Base-by-base conservation (phyloP, 2,329 filamentous ascomycete genomes). In the Colletotrichum camelliae region DNA sequence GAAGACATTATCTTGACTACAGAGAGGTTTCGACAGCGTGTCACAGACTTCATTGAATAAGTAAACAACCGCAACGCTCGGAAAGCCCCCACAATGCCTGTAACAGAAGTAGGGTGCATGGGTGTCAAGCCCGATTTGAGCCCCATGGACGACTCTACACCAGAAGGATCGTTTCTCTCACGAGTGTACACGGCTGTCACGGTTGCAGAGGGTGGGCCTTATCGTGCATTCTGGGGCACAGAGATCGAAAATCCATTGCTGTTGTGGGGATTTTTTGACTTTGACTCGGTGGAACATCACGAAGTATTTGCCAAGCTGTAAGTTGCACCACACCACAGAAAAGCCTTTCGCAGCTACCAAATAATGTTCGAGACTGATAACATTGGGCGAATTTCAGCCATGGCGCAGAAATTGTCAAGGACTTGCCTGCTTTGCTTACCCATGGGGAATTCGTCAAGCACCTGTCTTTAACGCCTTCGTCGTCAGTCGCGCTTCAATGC, bases 191-290 rank as follows among this genome's bases (percentile, higher is more conserved):
- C 70, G 21, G 71, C 13, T 12, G 65, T 77, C 10, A 77, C 73
- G 5, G 74, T 66, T n/a, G 73, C 77, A 10, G 78, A 77, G 0
- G 79, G 78, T 16, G 61, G 61, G 9, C 80, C 80, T 4, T 77
- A 73, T 18, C 65, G 69, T 3, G 68, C 80, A 2, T 80, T 77
- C 52, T 79, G 77, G 77, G 78, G 79, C 8, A 60, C 78, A 8
- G 79, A 81, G 35, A 57, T 77, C 13, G 77, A 81, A 27, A 71
- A 79, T 15, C 78, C 80, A 5, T 73, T 67, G 27, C 76, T 75
- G 7, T 13, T 79, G 12, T 81, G 80, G 79, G 70, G 70, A 2
- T 79, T 81, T 33, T 81, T 81, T 16, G 80, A 80, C 48, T 81
- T 80, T 74, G 78, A 79, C 29, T 80, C 79, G 1, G 55, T 81